Base-by-base conservation (phyloP, 108 stramenopile species). In the Cyclotella choctawhatcheeana region DNA sequence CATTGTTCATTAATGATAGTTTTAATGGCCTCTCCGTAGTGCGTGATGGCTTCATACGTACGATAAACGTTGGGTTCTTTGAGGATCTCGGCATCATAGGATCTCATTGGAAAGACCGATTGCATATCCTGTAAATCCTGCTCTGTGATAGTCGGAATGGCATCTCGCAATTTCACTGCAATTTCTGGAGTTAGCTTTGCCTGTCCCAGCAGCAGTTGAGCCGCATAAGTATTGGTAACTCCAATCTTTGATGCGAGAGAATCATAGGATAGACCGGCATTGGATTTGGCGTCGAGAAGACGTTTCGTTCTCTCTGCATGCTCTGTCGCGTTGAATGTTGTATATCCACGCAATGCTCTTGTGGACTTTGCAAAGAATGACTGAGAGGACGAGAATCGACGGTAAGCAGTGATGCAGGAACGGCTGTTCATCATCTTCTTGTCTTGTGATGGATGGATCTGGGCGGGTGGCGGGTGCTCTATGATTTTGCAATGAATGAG, bases 51-150 rank as follows among this genome's bases (percentile, higher is more conserved):
- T 62, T 89, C 88, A 54, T 88, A 85, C 0, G 86, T 86, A 31
- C 89, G 74, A 70, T 91, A 91, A 1, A 91, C 84, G 64, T 88
- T 77, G 20, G 89, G 89, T 35, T 91, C 89, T 44, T 91, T 88
- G 22, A 85, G 34, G 7, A 91, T 77, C 22, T 68, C 72, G 24
- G 86, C 74, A 29, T 88, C 76, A 62, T 85, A 91, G 10, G 71
- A 29, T 44, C 89, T 69, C 79, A 87, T 78, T 3, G 82, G 84
- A 48, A 76, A 88, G 10, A 52, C 40, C 1, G 65, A 14, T 58
- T 82, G 74, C 88, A 91, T 88, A 18, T 69, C 82, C 20, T 83
- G n/a, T 4, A 88, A 13, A 73, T 91, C 89, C 5, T 43, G 18
- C n/a, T 68, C 61, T 0, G 50, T 47, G 4, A 84, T 25, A 10